Percentiles rank a stretch among this genome's conserved stretches.
Conservation (phyloP, 2,329 filamentous ascomycete genomes). For the Phoma herbarum region DNA sequence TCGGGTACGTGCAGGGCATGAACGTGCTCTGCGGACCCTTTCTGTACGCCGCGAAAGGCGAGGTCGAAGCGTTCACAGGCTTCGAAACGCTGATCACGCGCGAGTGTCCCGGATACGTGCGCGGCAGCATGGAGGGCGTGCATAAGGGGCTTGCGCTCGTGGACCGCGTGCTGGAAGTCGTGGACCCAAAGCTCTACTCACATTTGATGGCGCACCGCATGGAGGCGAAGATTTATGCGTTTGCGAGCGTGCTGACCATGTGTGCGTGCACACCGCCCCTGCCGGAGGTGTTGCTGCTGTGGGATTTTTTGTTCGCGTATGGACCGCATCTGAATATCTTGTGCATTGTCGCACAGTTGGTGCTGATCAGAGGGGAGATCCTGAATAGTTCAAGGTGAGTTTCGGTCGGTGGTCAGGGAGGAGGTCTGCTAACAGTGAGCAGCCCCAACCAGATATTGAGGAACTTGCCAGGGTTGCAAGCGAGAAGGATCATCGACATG, state of each 20-base stretch:
- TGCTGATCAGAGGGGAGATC: constrained; percentile 85
- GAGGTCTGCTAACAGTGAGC: constrained; percentile 6
- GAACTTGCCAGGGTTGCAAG: constrained; percentile 83
- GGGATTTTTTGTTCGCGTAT: constrained; percentile 98
- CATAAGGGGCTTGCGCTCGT: constrained; percentile 91
- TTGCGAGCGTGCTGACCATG: constrained; percentile 91
- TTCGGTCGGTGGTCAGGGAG: neutral
- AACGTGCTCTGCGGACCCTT: constrained; percentile 97
- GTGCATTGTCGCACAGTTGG: constrained; percentile 94
- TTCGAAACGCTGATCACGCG: constrained; percentile 87
- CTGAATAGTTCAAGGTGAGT: constrained; percentile 82
- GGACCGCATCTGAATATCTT: constrained; percentile 94
- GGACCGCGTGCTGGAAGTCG: constrained; percentile 88
- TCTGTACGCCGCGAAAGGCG: constrained; percentile 90
- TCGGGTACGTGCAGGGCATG: constrained; percentile 98
- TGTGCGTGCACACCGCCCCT: constrained; percentile 95
- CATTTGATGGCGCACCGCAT: constrained; percentile 88
- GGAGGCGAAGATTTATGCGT: constrained; percentile 94
- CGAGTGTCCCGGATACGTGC: constrained; percentile 92
- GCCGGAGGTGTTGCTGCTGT: constrained; percentile 89
- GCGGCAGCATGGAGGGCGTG: constrained; percentile 96
- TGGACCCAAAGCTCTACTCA: constrained; percentile 85
- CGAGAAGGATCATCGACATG: constrained; percentile 82
- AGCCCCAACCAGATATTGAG: constrained; percentile 94
- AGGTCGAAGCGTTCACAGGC: constrained; percentile 91